These are phyloP conservation scores for Cadophora malorum DNA, from an alignment of 2,329 filamentous ascomycete species.

Conservation along the genomic window DNA sequence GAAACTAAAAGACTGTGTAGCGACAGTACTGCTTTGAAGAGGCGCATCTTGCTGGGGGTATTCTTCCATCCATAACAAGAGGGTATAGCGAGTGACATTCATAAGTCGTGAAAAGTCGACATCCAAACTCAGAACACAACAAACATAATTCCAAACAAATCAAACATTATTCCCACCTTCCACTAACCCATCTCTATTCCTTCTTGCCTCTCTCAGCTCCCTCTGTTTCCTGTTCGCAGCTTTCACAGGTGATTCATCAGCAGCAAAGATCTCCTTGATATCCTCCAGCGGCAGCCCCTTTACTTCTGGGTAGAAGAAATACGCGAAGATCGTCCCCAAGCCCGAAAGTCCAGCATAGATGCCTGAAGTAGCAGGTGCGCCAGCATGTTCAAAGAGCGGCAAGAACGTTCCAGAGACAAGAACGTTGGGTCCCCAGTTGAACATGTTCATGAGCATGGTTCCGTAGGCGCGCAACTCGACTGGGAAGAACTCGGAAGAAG, in stretches of 20 bases:
- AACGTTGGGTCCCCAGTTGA: not conserved
- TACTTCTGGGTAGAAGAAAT: not conserved
- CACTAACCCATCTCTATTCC: not conserved
- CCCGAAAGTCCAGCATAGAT: not conserved
- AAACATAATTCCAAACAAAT: not conserved
- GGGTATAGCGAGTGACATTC: not conserved
- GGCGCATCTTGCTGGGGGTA: not conserved
- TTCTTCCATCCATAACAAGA: not conserved
- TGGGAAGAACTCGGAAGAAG: not conserved
- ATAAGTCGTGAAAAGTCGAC: not conserved
- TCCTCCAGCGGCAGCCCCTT: not conserved
- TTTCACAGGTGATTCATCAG: not conserved
- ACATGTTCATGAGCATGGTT: conserved; percentile 1
- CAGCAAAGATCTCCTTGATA: not conserved
- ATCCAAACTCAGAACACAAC: not conserved
- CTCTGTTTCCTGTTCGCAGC: not conserved
- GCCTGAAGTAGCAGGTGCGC: not conserved
- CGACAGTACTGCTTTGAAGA: not conserved
- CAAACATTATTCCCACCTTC: not conserved
- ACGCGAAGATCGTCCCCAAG: not conserved
- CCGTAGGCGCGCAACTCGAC: not conserved
- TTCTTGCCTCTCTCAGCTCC: not conserved
- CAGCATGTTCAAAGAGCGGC: not conserved
- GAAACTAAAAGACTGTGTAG: not conserved
- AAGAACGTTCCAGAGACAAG: not conserved